A percentile compares a stretch with the other conserved stretches of the same genome.
Evolutionary conservation across 352 stramenopile genomes (phyloP).

Genomic region (Globisporangium cederbergense): DNA sequence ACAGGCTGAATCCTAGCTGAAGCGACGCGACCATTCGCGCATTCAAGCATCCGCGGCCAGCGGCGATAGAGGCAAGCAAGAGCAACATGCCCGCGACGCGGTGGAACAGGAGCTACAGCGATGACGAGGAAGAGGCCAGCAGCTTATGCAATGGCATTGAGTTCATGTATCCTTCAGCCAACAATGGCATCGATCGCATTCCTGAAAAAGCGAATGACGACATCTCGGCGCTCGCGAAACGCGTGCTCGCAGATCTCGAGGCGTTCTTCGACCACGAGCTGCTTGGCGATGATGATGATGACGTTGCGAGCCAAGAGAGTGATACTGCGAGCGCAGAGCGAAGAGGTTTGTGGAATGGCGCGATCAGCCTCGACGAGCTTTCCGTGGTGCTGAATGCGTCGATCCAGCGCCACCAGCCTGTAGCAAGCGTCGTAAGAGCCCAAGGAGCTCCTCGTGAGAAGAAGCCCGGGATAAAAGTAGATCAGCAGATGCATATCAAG

Average conservation of each 20-base stretch:
- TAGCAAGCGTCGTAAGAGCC: neutral
- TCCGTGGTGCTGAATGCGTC: constrained; percentile 50
- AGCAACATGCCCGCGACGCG: constrained; percentile 3
- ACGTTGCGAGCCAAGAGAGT: neutral
- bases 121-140: neutral
- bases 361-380: constrained; percentile 48
- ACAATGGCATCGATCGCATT: neutral
- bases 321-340: constrained; percentile 1
- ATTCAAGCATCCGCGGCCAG: neutral
- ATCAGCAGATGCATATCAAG: neutral
- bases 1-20: neutral
- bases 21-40: neutral
- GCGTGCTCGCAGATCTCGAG: constrained; percentile 51
- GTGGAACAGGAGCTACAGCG: neutral
- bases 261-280: constrained; percentile 29
- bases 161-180: neutral
- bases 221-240: constrained; percentile 24
- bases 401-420: constrained; percentile 39
- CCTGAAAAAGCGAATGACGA: neutral
- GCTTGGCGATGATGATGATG: constrained; percentile 4
- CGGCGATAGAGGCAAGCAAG: neutral
- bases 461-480: neutral
- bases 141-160: neutral
- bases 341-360: constrained; percentile 1
- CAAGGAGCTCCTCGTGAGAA: neutral